Evolutionary conservation across 345 rosid genomes (phyloP).

Genomic region (Eucalyptus polyanthemos): DNA sequence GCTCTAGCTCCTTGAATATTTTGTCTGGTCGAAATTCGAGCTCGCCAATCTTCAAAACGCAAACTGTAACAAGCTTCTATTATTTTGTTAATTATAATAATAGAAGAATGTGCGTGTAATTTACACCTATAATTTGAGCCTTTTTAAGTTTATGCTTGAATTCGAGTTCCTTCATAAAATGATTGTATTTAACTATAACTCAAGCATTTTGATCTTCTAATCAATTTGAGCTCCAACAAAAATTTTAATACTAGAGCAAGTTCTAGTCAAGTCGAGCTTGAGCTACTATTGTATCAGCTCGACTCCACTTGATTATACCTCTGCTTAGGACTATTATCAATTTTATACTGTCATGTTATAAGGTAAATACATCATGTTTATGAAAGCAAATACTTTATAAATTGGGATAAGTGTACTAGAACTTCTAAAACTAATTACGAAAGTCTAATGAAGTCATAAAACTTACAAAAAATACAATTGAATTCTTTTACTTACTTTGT

Average conservation of each 20-base stretch:
- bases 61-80: too few relatives aligned
- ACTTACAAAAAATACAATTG: accelerated
- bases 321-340: background rate
- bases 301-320: background rate
- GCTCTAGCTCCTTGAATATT: background rate
- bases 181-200: background rate
- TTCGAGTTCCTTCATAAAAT: background rate
- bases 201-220: background rate
- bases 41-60: background rate
- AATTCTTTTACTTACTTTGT: too few relatives aligned
- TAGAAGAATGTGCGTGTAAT: too few relatives aligned
- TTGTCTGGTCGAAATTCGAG: background rate
- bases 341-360: too few relatives aligned
- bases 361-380: too few relatives aligned
- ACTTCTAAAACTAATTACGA: accelerated
- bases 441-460: too few relatives aligned
- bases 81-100: too few relatives aligned
- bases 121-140: too few relatives aligned
- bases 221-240: background rate
- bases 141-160: too few relatives aligned
- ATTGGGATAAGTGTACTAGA: too few relatives aligned
- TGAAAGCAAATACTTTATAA: too few relatives aligned
- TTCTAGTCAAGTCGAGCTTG: background rate
- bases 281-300: background rate
- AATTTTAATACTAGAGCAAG: background rate